Conservation (phyloP, 345 rosid genomes). For the Pugionium cornutum region DNA sequence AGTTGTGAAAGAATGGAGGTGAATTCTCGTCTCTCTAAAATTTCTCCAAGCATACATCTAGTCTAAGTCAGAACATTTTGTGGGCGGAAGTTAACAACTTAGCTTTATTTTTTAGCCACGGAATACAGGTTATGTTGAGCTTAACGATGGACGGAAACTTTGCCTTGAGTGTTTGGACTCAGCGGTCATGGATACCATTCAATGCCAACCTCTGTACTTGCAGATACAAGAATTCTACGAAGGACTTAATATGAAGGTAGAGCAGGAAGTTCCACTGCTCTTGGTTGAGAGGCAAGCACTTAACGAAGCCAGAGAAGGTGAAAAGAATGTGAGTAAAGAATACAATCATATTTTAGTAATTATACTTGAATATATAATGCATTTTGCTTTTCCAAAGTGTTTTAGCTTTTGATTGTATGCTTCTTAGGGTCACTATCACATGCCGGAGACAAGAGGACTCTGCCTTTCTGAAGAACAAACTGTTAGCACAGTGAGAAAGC, state of each 20-base stretch:
- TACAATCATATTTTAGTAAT: not conserved
- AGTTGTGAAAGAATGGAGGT: slow-evolving; percentile 99
- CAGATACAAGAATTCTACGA: slow-evolving; percentile 82
- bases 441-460: slow-evolving; percentile 98
- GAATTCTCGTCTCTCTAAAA: slow-evolving; percentile 30
- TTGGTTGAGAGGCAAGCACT: slow-evolving; percentile 95
- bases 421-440: slow-evolving; percentile 91
- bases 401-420: slow-evolving; percentile 18
- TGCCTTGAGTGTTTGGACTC: slow-evolving; percentile 97
- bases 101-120: slow-evolving; percentile 54
- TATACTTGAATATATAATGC: not conserved
- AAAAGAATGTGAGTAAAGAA: slow-evolving; percentile 67
- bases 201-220: slow-evolving; percentile 83
- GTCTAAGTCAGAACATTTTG: slow-evolving; percentile 7
- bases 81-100: slow-evolving; percentile 20
- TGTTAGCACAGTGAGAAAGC: slow-evolving; percentile 73
- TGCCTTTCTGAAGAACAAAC: slow-evolving; percentile 98
- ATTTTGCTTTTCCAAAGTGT: slow-evolving; percentile 3
- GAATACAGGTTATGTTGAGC: slow-evolving; percentile 64
- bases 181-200: slow-evolving; percentile 83
- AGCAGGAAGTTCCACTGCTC: slow-evolving; percentile 87
- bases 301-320: slow-evolving; percentile 95
- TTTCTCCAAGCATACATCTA: not conserved
- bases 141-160: slow-evolving; percentile 89
- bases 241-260: slow-evolving; percentile 79